Percentiles rank a stretch among this genome's conserved stretches.
Conservation (phyloP, 805 yeast species). For the Peterozyma toletana region DNA sequence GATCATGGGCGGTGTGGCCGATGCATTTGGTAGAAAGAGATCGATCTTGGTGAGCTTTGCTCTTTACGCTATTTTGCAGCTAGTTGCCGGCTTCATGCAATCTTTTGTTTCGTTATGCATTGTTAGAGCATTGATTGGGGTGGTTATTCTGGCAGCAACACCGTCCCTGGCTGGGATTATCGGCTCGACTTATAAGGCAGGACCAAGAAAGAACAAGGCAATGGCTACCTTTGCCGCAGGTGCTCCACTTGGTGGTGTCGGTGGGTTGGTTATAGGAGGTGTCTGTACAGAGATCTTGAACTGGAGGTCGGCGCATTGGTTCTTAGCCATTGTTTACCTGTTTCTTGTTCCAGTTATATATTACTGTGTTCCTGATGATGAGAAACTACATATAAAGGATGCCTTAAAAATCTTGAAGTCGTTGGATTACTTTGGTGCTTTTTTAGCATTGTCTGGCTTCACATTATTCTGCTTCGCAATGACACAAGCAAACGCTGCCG, state of each 20-base stretch:
- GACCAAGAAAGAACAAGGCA: conserved; percentile 31
- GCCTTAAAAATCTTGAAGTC: conserved; percentile 16
- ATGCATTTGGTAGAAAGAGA: conserved; percentile 36
- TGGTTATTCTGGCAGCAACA: conserved; percentile 32
- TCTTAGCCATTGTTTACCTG: conserved; percentile 30
- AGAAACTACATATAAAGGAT: conserved; percentile 16
- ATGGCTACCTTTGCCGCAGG: conserved; percentile 38
- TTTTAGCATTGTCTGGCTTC: conserved; percentile 31
- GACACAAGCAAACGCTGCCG: conserved; percentile 33
- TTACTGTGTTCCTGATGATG: conserved; percentile 29
- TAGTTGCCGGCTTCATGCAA: conserved; percentile 30
- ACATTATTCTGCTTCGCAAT: conserved; percentile 34
- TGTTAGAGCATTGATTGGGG: conserved; percentile 38
- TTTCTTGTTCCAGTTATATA: conserved; percentile 9
- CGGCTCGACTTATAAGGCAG: conserved; percentile 31
- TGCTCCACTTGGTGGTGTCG: conserved; percentile 39
- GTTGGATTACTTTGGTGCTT: conserved; percentile 36
- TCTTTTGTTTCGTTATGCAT: conserved; percentile 28
- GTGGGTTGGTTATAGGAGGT: conserved; percentile 37
- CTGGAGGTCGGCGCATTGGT: conserved; percentile 36
- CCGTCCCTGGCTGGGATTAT: conserved; percentile 42
- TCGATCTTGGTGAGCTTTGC: conserved; percentile 27
- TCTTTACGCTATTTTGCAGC: conserved; percentile 22
- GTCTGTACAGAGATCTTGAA: conserved; percentile 28
- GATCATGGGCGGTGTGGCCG: conserved; percentile 40